These are phyloP conservation scores for Neurospora sp. DNA, from an alignment of 495 filamentous ascomycete genomes.

Conservation along the genomic window DNA sequence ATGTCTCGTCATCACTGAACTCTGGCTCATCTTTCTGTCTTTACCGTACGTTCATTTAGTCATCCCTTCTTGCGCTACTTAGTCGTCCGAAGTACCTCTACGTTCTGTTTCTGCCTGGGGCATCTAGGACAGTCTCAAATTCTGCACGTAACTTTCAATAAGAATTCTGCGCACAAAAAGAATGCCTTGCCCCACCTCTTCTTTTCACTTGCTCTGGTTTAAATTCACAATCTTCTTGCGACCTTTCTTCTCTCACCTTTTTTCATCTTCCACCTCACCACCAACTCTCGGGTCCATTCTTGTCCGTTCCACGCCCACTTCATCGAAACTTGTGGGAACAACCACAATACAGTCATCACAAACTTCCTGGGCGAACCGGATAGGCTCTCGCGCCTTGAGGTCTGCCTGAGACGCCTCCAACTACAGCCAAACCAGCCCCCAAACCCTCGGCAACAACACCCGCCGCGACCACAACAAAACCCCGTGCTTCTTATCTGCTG, in stretches of 20 bases:
- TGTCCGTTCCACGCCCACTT: no score
- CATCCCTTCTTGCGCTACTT: background rate
- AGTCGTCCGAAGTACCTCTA: background rate
- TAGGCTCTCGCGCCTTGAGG: no score
- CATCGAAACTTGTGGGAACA: no score
- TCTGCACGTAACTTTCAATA: background rate
- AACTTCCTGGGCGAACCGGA: no score
- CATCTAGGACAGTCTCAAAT: background rate
- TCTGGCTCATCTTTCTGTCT: background rate
- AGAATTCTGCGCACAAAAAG: background rate
- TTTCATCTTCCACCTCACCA: background rate
- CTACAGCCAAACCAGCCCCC: slow-evolving; percentile 14
- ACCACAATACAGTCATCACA: no score
- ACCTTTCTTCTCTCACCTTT: background rate
- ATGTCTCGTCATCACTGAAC: background rate
- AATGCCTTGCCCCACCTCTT: background rate
- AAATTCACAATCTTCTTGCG: background rate
- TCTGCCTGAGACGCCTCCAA: slow-evolving; percentile 3
- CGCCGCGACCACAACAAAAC: slow-evolving; percentile 13
- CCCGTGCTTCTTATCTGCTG: slow-evolving; percentile 15
- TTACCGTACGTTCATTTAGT: background rate
- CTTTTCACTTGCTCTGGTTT: background rate
- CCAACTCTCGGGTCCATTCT: background rate
- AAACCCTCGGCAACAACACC: slow-evolving; percentile 19
- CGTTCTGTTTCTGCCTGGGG: background rate